Percentiles rank a stretch among this genome's conserved stretches.
Evolutionary conservation across 1,284 basidiomycete species (phyloP).

Genomic region (Exobasidium rhododendri): DNA sequence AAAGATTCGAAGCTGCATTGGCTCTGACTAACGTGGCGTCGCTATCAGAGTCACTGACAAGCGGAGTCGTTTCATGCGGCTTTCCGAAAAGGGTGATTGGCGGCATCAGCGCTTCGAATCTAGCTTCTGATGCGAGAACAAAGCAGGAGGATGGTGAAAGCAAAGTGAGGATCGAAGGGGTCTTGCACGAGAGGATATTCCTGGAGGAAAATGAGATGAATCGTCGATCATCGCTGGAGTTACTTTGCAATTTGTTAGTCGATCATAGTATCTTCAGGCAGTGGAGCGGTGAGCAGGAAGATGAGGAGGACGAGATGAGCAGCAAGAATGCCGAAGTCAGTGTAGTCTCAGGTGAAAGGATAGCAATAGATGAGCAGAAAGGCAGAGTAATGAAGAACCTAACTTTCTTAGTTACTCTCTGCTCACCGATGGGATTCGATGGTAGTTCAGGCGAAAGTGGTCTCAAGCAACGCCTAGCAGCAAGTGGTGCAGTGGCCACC

Average conservation of each 20-base stretch:
- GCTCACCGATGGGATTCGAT: slow-evolving; percentile 3
- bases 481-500: slow-evolving; percentile 3
- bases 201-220: slow-evolving; percentile 77
- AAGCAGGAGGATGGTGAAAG: neutral
- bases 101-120: slow-evolving; percentile 24
- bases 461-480: neutral
- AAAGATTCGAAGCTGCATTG: slow-evolving; percentile 89
- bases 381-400: neutral
- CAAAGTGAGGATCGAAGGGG: neutral
- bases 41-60: slow-evolving; percentile 11
- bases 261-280: slow-evolving; percentile 71
- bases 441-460: neutral
- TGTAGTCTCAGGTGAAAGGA: neutral
- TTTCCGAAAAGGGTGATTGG: neutral
- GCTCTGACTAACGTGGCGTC: slow-evolving; percentile 91
- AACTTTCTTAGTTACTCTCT: slow-evolving; percentile 14
- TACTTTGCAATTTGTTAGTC: slow-evolving; percentile 86
- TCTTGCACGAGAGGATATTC: slow-evolving; percentile 61
- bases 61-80: neutral
- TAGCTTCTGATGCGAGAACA: slow-evolving; percentile 59
- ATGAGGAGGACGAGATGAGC: neutral
- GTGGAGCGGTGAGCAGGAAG: slow-evolving; percentile 59
- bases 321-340: neutral
- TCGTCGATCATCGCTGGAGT: slow-evolving; percentile 80
- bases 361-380: neutral